Conservation (phyloP, 768 basidiomycete species). For the Amanita molliuscula region DNA sequence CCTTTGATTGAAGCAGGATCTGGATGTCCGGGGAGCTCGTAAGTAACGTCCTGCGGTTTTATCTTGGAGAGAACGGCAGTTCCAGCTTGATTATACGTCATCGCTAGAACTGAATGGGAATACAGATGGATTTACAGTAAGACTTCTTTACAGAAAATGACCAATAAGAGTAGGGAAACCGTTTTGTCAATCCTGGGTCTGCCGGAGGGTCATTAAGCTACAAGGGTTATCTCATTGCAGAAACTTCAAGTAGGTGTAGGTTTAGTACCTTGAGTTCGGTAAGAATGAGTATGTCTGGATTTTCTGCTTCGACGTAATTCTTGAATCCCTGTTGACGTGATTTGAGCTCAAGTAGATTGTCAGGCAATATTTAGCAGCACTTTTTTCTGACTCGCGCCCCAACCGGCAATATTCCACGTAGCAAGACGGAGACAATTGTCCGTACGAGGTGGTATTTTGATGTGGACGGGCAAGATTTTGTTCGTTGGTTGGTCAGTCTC, state of each 20-base stretch:
- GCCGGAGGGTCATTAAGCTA: constrained; percentile 66
- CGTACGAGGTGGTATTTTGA: constrained; percentile 42
- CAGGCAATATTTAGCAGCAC: constrained; percentile 19
- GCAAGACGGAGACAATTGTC: constrained; percentile 44
- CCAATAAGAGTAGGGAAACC: constrained; percentile 70
- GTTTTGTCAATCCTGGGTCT: constrained; percentile 43
- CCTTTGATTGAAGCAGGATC: constrained; percentile 57
- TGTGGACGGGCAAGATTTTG: constrained; percentile 54
- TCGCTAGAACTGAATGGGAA: not conserved
- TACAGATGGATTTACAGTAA: constrained; percentile 41
- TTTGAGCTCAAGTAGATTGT: not conserved
- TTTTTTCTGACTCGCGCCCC: constrained; percentile 72
- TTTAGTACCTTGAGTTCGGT: constrained; percentile 72
- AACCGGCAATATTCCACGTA: constrained; percentile 75
- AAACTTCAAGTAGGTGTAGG: not conserved
- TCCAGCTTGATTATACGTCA: constrained; percentile 41
- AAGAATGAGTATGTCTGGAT: constrained; percentile 74
- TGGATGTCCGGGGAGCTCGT: constrained; percentile 68
- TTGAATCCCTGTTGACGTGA: constrained; percentile 56
- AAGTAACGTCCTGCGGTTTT: constrained; percentile 56
- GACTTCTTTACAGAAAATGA: constrained; percentile 69
- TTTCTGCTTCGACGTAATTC: constrained; percentile 74
- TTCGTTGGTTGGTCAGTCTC: constrained; percentile 54
- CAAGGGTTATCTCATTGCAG: not conserved
- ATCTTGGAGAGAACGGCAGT: constrained; percentile 73